These are phyloP conservation scores for Trypanosoma conorhini DNA, from an alignment of 208 protist genomes.

Conservation along the genomic window DNA sequence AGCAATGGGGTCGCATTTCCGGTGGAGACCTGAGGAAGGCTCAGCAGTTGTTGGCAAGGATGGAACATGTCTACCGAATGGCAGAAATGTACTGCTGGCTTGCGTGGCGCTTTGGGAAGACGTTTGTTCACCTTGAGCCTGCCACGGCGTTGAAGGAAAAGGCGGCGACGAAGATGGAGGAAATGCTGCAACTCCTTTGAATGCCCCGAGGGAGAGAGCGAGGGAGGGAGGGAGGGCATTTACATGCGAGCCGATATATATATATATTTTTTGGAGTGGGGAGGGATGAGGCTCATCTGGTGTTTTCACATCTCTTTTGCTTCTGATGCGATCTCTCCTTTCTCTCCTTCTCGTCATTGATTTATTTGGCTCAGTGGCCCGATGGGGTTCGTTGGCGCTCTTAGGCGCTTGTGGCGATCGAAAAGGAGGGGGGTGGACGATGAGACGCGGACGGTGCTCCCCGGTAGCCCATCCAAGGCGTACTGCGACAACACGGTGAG, in stretches of 20 bases:
- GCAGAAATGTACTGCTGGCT: constrained; percentile 89
- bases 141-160: constrained; percentile 44
- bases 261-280: neutral
- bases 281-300: neutral
- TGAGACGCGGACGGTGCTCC: constrained; percentile 39
- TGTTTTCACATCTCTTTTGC: neutral
- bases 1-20: constrained; percentile 6
- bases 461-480: constrained; percentile 29
- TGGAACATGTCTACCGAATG: constrained; percentile 60
- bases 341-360: constrained; percentile 8
- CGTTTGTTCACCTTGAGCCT: constrained; percentile 58
- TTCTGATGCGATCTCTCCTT: constrained; percentile 10
- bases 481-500: constrained; percentile 83
- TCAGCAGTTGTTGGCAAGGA: constrained; percentile 15
- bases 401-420: constrained; percentile 1
- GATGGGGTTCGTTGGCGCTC: constrained; percentile 4
- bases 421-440: constrained; percentile 25
- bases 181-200: constrained; percentile 21
- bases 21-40: neutral
- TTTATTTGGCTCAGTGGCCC: neutral
- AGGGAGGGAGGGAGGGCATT: too few relatives aligned
- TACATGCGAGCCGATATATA: constrained; percentile 3
- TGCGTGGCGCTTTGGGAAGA: constrained; percentile 77
- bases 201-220: neutral
- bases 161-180: constrained; percentile 36